Percentiles rank a stretch among this genome's conserved stretches.
These are phyloP conservation scores for Guyanaporus albipodus DNA, from an alignment of 768 basidiomycete genomes.

Conservation along the genomic window DNA sequence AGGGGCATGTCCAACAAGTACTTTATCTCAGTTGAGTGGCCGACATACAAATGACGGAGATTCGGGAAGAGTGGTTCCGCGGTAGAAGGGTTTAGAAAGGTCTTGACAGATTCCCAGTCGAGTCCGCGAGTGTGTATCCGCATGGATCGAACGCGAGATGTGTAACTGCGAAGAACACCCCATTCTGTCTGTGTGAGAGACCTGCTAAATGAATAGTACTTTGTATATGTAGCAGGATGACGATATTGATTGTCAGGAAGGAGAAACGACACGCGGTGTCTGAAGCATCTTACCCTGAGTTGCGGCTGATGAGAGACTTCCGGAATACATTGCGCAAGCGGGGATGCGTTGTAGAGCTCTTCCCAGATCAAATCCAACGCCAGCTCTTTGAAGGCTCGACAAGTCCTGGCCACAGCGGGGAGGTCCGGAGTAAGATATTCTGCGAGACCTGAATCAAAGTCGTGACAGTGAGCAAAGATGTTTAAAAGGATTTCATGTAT, in stretches of 20 bases:
- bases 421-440: no score
- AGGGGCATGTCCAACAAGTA: neutral
- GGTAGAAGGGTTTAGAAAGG: neutral
- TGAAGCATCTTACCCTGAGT: neutral
- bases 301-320: neutral
- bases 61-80: neutral
- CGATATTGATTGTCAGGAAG: no score
- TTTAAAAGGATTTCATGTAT: no score
- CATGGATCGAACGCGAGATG: neutral
- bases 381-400: conserved; percentile 8
- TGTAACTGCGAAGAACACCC: neutral
- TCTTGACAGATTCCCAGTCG: neutral
- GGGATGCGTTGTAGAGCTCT: neutral
- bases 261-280: neutral
- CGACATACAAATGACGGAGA: neutral
- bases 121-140: neutral
- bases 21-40: no score
- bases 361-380: conserved; percentile 9
- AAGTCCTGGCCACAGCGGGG: conserved; percentile 5
- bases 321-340: neutral
- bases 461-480: no score
- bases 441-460: no score
- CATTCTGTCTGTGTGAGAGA: neutral
- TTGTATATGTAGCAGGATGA: neutral
- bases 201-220: neutral